Evolutionary conservation across 768 basidiomycete species (phyloP).

Genomic region (Boletus vinaceobasis): DNA sequence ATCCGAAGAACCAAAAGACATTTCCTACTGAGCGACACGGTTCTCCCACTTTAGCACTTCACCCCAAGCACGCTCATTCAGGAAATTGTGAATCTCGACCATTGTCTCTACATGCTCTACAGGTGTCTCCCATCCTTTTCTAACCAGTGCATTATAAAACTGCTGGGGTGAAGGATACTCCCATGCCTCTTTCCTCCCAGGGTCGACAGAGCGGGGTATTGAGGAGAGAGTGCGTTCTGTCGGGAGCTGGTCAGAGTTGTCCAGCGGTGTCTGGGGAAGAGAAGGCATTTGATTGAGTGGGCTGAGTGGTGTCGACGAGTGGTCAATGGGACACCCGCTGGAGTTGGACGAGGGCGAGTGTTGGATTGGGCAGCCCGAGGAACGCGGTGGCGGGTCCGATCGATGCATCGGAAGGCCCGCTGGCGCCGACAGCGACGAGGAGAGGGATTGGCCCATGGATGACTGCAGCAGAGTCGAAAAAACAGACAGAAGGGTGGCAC

Average conservation of each 20-base stretch:
- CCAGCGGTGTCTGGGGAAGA: slow-evolving; percentile 63
- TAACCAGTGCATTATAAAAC: slow-evolving; percentile 93
- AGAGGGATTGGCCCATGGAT: slow-evolving; percentile 20
- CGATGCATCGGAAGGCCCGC: slow-evolving; percentile 13
- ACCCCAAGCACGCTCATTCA: slow-evolving; percentile 96
- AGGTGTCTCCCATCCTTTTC: slow-evolving; percentile 97
- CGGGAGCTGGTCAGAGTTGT: slow-evolving; percentile 61
- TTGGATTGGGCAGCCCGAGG: slow-evolving; percentile 42
- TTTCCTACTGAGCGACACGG: slow-evolving; percentile 36
- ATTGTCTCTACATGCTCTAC: slow-evolving; percentile 95
- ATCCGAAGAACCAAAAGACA: not conserved
- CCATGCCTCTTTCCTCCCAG: slow-evolving; percentile 49
- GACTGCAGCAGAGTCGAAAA: not conserved
- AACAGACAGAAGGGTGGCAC: not conserved
- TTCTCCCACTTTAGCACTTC: slow-evolving; percentile 95
- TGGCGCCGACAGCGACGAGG: slow-evolving; percentile 4
- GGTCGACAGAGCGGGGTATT: slow-evolving; percentile 66
- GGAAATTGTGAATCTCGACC: slow-evolving; percentile 97
- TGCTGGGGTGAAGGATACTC: slow-evolving; percentile 98
- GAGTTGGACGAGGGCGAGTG: slow-evolving; percentile 19
- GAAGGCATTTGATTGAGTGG: slow-evolving; percentile 83
- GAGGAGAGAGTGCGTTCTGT: slow-evolving; percentile 75
- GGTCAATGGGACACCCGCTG: slow-evolving; percentile 61
- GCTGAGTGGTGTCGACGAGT: slow-evolving; percentile 50
- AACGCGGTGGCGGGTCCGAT: not conserved